Percentiles rank a stretch among this genome's conserved stretches.
Evolutionary conservation across 1,284 basidiomycete species (phyloP).

Genomic region (Puccinia coronata): DNA sequence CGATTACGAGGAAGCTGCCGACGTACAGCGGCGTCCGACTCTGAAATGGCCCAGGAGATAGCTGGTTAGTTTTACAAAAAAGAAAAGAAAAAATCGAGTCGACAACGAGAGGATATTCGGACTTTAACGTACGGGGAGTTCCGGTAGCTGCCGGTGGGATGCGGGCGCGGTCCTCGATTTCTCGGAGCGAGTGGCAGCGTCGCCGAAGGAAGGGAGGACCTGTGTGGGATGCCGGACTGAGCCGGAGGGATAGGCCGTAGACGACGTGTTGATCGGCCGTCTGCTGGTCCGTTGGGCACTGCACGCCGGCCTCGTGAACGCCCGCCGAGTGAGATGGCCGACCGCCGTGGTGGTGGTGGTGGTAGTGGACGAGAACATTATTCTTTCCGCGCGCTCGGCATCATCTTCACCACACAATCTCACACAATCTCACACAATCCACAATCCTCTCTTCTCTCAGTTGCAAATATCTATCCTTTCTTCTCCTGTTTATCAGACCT

Average conservation of each 20-base stretch:
- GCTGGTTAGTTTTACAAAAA: neutral
- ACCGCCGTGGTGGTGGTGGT: neutral
- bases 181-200: neutral
- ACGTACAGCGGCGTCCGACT: conserved; percentile 41
- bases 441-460: no score
- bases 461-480: no score
- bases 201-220: conserved; percentile 8
- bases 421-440: no score
- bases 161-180: conserved; percentile 25
- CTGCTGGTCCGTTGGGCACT: neutral
- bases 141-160: conserved; percentile 24
- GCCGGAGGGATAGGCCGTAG: conserved; percentile 48
- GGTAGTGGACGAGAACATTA: no score
- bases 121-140: conserved; percentile 12
- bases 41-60: neutral
- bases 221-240: conserved; percentile 40
- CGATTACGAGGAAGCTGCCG: conserved; percentile 21
- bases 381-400: no score
- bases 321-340: neutral
- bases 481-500: no score
- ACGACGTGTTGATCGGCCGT: conserved; percentile 24
- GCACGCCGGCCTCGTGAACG: neutral
- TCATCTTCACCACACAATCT: no score
- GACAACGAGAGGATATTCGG: neutral
- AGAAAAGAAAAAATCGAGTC: neutral